These are phyloP conservation scores for Calocybe gangraenosa DNA, from an alignment of 768 basidiomycete genomes.

Conservation along the genomic window DNA sequence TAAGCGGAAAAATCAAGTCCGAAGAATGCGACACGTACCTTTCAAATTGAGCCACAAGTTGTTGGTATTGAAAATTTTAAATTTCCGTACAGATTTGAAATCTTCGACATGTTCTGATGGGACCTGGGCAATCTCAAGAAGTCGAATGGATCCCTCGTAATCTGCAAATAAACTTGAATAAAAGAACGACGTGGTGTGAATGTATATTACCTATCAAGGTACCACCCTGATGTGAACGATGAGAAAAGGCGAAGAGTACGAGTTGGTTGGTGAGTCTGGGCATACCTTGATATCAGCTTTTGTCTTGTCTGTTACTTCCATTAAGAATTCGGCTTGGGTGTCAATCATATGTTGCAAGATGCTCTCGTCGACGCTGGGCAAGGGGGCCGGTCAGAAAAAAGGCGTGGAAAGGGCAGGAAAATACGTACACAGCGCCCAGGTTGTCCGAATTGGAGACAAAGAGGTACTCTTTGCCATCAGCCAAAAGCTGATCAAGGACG, in stretches of 20 bases:
- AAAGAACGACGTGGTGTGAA: not conserved
- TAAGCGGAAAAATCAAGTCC: not conserved
- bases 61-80: conserved; percentile 93
- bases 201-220: conserved; percentile 63
- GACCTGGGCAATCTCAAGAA: conserved; percentile 94
- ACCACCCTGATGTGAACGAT: conserved; percentile 49
- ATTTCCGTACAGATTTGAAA: conserved; percentile 89
- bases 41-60: conserved; percentile 78
- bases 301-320: conserved; percentile 97
- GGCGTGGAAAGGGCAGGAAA: not conserved
- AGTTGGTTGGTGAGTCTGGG: not conserved
- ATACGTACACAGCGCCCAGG: conserved; percentile 78
- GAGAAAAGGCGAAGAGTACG: not conserved
- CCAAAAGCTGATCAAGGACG: conserved; percentile 82
- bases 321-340: conserved; percentile 78
- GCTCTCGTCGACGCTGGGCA: conserved; percentile 65
- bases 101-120: conserved; percentile 91
- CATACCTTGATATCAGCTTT: conserved; percentile 67
- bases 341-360: conserved; percentile 88
- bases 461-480: conserved; percentile 94
- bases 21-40: conserved; percentile 35
- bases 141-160: conserved; percentile 82
- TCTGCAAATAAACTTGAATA: conserved; percentile 27
- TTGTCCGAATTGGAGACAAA: conserved; percentile 99
- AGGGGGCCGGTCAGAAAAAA: conserved; percentile 8